Percentiles rank a stretch among this genome's conserved stretches.
phyloP scores from a whole-genome alignment of 495 filamentous ascomycete species.

The Penicillium bialowiezense region DNA sequence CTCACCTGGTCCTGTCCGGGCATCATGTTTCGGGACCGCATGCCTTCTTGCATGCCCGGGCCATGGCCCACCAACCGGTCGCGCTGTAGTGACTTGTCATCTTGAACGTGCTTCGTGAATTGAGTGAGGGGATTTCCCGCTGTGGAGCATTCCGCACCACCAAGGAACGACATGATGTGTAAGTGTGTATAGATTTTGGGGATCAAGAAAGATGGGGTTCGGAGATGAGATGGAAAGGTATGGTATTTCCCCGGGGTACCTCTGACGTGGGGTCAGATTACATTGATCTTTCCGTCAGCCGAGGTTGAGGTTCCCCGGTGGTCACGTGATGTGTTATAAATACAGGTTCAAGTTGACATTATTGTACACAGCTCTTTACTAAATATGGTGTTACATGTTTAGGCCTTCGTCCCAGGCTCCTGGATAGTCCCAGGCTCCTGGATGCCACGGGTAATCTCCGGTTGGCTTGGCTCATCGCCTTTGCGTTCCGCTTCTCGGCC shows the following conservation, averaged over 20 bases:
- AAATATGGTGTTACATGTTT: no score
- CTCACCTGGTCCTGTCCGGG: slow-evolving; percentile 61
- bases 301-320: slow-evolving; percentile 30
- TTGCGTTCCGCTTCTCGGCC: neutral
- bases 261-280: slow-evolving; percentile 26
- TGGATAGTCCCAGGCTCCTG: neutral
- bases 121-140: slow-evolving; percentile 93
- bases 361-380: neutral
- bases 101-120: slow-evolving; percentile 90
- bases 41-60: slow-evolving; percentile 61
- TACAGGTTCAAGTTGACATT: neutral
- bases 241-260: slow-evolving; percentile 5
- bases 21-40: slow-evolving; percentile 60
- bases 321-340: slow-evolving; percentile 14
- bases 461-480: neutral
- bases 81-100: slow-evolving; percentile 90
- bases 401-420: neutral
- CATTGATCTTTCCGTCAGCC: slow-evolving; percentile 15
- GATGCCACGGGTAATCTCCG: neutral
- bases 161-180: slow-evolving; percentile 80
- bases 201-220: slow-evolving; percentile 1
- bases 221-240: neutral
- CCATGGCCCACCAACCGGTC: slow-evolving; percentile 78
- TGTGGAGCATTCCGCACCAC: slow-evolving; percentile 95
- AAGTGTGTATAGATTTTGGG: neutral